Percentiles rank a stretch among this genome's conserved stretches.
Evolutionary conservation across 352 stramenopile species (phyloP).

Genomic region (Thalassiosira mediterranea): DNA sequence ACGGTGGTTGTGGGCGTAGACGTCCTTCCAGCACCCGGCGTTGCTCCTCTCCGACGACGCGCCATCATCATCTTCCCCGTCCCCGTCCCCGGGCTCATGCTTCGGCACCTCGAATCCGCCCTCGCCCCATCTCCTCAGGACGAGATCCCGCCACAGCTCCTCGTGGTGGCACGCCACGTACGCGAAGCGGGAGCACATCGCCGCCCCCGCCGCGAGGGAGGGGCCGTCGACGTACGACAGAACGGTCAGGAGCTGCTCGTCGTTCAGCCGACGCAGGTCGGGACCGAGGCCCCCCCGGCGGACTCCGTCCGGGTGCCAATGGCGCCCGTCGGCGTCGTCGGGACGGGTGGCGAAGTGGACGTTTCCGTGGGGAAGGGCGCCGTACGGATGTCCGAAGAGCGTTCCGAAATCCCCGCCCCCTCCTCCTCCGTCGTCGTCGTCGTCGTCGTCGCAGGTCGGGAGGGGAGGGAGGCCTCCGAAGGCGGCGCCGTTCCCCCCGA

Average conservation of each 20-base stretch:
- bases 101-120: conserved; percentile 33
- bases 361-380: conserved; percentile 75
- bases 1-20: conserved; percentile 46
- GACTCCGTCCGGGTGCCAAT: conserved; percentile 27
- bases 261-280: conserved; percentile 39
- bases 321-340: background rate
- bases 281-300: conserved; percentile 37
- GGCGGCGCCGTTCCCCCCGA: conserved; percentile 43
- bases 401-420: conserved; percentile 25
- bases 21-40: conserved; percentile 48
- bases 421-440: conserved; percentile 7
- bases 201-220: conserved; percentile 39
- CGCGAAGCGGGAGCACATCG: conserved; percentile 59
- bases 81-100: background rate
- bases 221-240: conserved; percentile 67
- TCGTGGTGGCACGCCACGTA: conserved; percentile 80
- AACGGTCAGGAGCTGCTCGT: conserved; percentile 64
- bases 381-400: conserved; percentile 71
- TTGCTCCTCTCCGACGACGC: background rate
- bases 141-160: conserved; percentile 82
- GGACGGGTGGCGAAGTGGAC: conserved; percentile 47
- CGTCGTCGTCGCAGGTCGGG: conserved; percentile 8
- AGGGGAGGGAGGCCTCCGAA: conserved; percentile 31
- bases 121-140: conserved; percentile 54
- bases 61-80: background rate